A percentile compares a stretch with the other conserved stretches of the same genome.
phyloP scores from a whole-genome alignment of 495 filamentous ascomycete genomes.

The Neurospora hispaniola region DNA sequence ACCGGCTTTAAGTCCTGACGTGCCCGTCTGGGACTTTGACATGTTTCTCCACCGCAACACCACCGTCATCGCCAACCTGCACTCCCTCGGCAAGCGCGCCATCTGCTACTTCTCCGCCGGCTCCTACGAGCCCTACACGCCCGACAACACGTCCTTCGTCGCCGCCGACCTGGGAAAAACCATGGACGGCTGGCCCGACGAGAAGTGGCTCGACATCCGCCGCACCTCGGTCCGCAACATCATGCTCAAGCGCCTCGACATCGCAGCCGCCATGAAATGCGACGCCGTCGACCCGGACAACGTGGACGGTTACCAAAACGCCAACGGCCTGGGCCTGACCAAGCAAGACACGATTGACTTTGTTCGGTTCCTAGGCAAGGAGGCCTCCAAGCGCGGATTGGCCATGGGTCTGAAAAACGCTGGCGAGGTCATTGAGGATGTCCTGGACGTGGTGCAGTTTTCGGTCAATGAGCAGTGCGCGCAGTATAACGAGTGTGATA shows the following conservation, averaged over 20 bases:
- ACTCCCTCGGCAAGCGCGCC: conserved; percentile 26
- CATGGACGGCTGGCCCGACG: conserved; percentile 53
- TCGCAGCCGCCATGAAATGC: conserved; percentile 51
- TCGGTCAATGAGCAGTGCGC: conserved; percentile 66
- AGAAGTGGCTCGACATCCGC: conserved; percentile 54
- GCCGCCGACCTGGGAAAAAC: conserved; percentile 39
- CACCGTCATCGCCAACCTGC: conserved; percentile 13
- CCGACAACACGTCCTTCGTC: conserved; percentile 44
- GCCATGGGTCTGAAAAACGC: conserved; percentile 60
- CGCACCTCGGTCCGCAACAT: conserved; percentile 47
- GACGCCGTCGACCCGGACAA: conserved; percentile 67
- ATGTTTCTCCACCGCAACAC: conserved; percentile 16
- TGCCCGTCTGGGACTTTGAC: conserved; percentile 22
- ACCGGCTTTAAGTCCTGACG: no score
- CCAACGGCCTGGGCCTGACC: conserved; percentile 48
- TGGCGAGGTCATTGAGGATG: conserved; percentile 44
- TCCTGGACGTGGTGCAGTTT: conserved; percentile 51
- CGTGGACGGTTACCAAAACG: conserved; percentile 50
- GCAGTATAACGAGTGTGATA: conserved; percentile 40
- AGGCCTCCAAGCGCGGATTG: conserved; percentile 36
- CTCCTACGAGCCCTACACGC: conserved; percentile 44
- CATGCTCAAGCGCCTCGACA: conserved; percentile 44
- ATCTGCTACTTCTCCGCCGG: conserved; percentile 71
- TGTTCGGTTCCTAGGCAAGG: conserved; percentile 46
- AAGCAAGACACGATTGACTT: conserved; percentile 44